A percentile compares a stretch with the other conserved stretches of the same genome.
Evolutionary conservation across 768 basidiomycete genomes (phyloP).

Genomic region (Suillus subluteus): DNA sequence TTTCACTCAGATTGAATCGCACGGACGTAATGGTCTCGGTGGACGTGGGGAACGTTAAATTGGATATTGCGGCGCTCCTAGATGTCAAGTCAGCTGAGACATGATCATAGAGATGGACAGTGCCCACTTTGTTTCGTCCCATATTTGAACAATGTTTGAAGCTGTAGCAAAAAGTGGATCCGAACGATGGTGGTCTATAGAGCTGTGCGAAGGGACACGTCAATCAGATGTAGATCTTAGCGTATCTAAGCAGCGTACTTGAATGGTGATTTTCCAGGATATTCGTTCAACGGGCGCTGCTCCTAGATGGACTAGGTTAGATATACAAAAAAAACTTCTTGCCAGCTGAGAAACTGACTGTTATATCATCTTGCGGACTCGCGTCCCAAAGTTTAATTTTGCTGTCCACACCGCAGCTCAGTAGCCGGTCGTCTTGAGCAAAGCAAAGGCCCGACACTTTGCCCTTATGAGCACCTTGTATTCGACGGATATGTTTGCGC

Average conservation of each 20-base stretch:
- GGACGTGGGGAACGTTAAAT: conserved; percentile 84
- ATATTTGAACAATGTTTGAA: conserved; percentile 91
- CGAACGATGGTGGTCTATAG: conserved; percentile 91
- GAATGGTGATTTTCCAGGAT: conserved; percentile 86
- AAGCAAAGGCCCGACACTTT: conserved; percentile 86
- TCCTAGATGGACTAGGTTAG: conserved; percentile 25
- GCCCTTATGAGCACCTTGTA: conserved; percentile 79
- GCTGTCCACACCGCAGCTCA: conserved; percentile 84
- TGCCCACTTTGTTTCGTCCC: conserved; percentile 95
- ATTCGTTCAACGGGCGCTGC: conserved; percentile 73
- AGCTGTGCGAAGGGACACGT: conserved; percentile 52
- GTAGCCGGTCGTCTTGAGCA: conserved; percentile 58
- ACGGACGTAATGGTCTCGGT: conserved; percentile 88
- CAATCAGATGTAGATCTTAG: not conserved
- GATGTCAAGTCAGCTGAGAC: conserved; percentile 10
- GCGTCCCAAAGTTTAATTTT: conserved; percentile 83
- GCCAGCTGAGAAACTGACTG: conserved; percentile 35
- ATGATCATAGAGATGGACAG: conserved; percentile 1
- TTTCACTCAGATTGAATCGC: conserved; percentile 92
- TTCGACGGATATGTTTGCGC: conserved; percentile 53
- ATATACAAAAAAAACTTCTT: conserved; percentile 5
- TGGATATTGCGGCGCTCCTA: conserved; percentile 84
- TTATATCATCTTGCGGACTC: conserved; percentile 39
- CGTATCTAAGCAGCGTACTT: conserved; percentile 54
- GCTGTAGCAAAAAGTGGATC: conserved; percentile 94